Evolutionary conservation across 75 land plant genomes (phyloP), one percentile per base, ranked within the genome.

Genomic region (Sequoiadendron giganteum): DNA sequence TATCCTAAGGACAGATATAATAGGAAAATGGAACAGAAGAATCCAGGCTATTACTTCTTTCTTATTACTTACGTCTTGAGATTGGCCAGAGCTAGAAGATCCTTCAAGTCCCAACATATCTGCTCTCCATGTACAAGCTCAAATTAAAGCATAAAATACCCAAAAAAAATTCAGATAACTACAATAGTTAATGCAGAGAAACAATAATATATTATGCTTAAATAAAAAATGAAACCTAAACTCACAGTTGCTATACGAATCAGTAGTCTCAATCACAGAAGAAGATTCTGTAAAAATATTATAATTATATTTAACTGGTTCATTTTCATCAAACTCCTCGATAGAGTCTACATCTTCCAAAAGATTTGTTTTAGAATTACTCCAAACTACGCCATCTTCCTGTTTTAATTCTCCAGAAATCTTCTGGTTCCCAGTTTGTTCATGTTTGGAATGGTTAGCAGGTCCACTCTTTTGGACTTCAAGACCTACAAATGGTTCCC

Each of bases 91-190:
- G 28, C 28, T 9, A 25, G 13, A 45, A 43, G 30, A 45, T 49
- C 28, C 84, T 81, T 81, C 52, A 43, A 45, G 45, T 81, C 49
- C 84, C 32, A 45, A 81, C 49, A 81, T 43, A 81, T 81, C 84
- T 45, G 84, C 47, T 81, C 9, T 81, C 49, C 49, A 81, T 28
- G 28, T 45, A 9, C 49, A 43, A 81, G 28, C 8, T 25, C 84
- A 81, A 18, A 56, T 19, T 61, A 61, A 61, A 61, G 68, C 68
- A 43, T 48, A 3, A 45, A 45, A 81, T 25, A 11, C 48, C 19
- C 82, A 42, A 42, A 79, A 48, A 19, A 39, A 7, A 18, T 19
- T 32, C 25, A 21, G 45, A 49, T 45, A 42, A 81, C 21, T 81
- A 45, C 49, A 42, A 81, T 6, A 45, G 49, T 10, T 81, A 79